These are phyloP conservation scores for Paramecium sexaurelia DNA, from an alignment of 73 alveolate genomes.

Conservation along the genomic window DNA sequence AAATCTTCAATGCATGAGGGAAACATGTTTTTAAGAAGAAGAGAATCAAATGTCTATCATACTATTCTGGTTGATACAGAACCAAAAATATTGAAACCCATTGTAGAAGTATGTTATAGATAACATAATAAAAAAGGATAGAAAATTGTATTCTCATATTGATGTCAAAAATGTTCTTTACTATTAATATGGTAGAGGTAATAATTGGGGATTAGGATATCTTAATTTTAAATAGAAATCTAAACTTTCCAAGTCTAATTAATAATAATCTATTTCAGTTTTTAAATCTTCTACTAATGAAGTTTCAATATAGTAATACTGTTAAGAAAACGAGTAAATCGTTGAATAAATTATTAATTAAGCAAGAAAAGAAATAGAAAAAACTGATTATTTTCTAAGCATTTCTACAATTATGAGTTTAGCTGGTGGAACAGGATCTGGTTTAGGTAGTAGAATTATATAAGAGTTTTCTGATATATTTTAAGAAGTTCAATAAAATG, in stretches of 20 bases:
- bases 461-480: conserved; percentile 91
- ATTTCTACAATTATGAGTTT: conserved; percentile 84
- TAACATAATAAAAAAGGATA: conserved; percentile 67
- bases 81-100: conserved; percentile 71
- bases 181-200: conserved; percentile 94
- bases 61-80: conserved; percentile 70
- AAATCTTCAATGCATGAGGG: conserved; percentile 62
- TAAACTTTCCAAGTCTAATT: not conserved
- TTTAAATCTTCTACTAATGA: conserved; percentile 9
- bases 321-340: conserved; percentile 61
- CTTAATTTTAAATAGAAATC: conserved; percentile 61
- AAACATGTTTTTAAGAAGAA: conserved; percentile 54
- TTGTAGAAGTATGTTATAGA: conserved; percentile 59
- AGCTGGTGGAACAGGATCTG: conserved; percentile 99
- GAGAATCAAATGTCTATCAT: conserved; percentile 64
- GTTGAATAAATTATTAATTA: conserved; percentile 88
- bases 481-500: conserved; percentile 87
- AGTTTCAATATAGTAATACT: conserved; percentile 20
- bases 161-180: conserved; percentile 67
- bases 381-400: conserved; percentile 93
- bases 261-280: not conserved
- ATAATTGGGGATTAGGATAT: conserved; percentile 99
- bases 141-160: conserved; percentile 67
- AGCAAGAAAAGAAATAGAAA: conserved; percentile 91
- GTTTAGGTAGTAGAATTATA: conserved; percentile 95